Percentiles rank a stretch among this genome's conserved stretches.
Conservation (phyloP, 1,284 basidiomycete species). For the Fomes fomentarius region DNA sequence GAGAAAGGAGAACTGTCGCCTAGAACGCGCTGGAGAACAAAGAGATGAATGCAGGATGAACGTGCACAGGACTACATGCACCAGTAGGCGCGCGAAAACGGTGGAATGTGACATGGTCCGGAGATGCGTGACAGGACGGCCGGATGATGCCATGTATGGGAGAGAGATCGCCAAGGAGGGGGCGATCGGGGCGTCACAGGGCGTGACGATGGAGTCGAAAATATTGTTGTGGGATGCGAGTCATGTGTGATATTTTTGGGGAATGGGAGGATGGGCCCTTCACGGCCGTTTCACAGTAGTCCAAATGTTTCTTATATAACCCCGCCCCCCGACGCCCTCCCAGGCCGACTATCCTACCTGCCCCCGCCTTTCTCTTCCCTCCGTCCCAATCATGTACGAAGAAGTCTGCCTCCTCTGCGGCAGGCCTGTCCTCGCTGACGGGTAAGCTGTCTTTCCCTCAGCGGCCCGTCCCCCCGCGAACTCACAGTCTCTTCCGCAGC, state of each 20-base stretch:
- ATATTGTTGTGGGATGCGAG: not conserved
- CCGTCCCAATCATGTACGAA: conserved; percentile 61
- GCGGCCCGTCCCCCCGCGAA: conserved; percentile 19
- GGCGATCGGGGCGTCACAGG: conserved; percentile 16
- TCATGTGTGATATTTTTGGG: conserved; percentile 23
- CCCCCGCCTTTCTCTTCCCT: not conserved
- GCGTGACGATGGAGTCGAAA: conserved; percentile 22
- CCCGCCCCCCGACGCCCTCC: conserved; percentile 14
- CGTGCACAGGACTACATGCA: conserved; percentile 20
- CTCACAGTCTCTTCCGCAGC: conserved; percentile 40
- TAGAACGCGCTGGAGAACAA: conserved; percentile 1
- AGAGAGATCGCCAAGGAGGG: conserved; percentile 19
- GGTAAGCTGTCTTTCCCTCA: conserved; percentile 45
- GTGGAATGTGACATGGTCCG: conserved; percentile 8
- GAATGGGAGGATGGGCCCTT: conserved; percentile 5
- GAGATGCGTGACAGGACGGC: conserved; percentile 2
- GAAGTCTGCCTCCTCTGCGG: conserved; percentile 75
- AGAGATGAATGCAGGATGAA: conserved; percentile 21
- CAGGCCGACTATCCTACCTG: conserved; percentile 6
- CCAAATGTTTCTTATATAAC: conserved; percentile 24
- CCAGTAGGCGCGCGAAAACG: not conserved
- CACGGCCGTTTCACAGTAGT: conserved; percentile 24
- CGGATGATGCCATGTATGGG: conserved; percentile 14
- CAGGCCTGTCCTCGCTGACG: conserved; percentile 59
- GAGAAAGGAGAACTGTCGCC: conserved; percentile 7